phyloP scores from a whole-genome alignment of 257 asterid species.

The Scutellaria galericulata region DNA sequence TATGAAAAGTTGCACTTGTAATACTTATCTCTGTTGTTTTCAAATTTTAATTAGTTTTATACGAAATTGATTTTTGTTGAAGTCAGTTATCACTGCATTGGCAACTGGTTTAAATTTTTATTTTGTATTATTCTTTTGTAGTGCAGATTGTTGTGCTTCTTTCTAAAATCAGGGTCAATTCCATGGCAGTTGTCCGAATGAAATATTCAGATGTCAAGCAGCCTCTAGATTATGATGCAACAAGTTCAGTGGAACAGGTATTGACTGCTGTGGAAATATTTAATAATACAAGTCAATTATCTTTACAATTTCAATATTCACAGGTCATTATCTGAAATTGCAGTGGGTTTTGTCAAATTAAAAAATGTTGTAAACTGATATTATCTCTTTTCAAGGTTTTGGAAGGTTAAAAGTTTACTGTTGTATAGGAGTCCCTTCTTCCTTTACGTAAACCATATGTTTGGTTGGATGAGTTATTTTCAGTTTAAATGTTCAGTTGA shows the following conservation, averaged over 20 bases:
- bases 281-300: slow-evolving; percentile 19
- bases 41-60: neutral
- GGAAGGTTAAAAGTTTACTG: neutral
- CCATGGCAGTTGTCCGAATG: slow-evolving; percentile 86
- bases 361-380: neutral
- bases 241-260: slow-evolving; percentile 83
- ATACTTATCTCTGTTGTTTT: neutral
- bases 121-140: slow-evolving; percentile 8
- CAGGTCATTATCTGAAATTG: neutral
- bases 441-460: neutral
- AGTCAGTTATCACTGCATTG: neutral
- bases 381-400: neutral
- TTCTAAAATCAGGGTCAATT: slow-evolving; percentile 81
- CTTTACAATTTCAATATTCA: slow-evolving; percentile 8
- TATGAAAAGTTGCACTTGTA: slow-evolving; percentile 21
- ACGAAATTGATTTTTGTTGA: slow-evolving; percentile 12
- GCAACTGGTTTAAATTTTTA: neutral
- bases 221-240: slow-evolving; percentile 46
- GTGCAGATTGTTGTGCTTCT: slow-evolving; percentile 75
- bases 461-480: slow-evolving; percentile 9
- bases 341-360: neutral
- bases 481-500: neutral
- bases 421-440: neutral
- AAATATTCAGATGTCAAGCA: slow-evolving; percentile 58
- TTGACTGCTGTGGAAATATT: slow-evolving; percentile 17